These are phyloP conservation scores for Monosporascus sp. DNA, from an alignment of 2,329 filamentous ascomycete genomes.

Conservation along the genomic window DNA sequence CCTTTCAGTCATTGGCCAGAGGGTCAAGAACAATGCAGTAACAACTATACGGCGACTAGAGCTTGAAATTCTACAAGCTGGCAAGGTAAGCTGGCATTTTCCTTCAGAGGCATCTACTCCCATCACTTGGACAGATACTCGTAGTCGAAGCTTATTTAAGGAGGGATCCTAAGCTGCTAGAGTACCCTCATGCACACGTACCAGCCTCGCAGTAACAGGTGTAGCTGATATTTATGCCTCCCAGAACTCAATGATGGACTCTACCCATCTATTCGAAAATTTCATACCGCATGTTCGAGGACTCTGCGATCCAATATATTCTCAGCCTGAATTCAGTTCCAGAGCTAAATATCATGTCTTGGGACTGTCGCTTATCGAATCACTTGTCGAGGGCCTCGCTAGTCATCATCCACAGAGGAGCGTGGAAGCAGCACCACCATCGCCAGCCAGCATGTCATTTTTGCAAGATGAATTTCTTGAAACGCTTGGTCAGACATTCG, in stretches of 20 bases:
- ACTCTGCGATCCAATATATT: conserved; percentile 41
- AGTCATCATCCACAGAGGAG: conserved; percentile 12
- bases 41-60: conserved; percentile 43
- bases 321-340: conserved; percentile 23
- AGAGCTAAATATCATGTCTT: conserved; percentile 38
- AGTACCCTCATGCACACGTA: too few species aligned
- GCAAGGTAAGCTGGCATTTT: conserved; percentile 38
- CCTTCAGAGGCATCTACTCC: too few species aligned
- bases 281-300: conserved; percentile 37
- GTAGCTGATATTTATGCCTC: conserved; percentile 11
- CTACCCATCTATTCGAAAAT: conserved; percentile 32
- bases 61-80: conserved; percentile 45
- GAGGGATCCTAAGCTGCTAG: too few species aligned
- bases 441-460: conserved; percentile 11
- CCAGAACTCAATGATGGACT: conserved; percentile 35
- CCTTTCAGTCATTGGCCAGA: conserved; percentile 31
- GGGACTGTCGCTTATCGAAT: conserved; percentile 36
- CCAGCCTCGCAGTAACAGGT: too few species aligned
- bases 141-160: conserved; percentile 1
- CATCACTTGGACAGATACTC: too few species aligned
- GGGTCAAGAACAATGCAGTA: conserved; percentile 31
- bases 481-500: conserved; percentile 14
- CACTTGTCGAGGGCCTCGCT: conserved; percentile 28
- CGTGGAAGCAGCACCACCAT: conserved; percentile 12
- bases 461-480: conserved; percentile 17